Percentiles rank a stretch among this genome's conserved stretches.
Evolutionary conservation across 148 eudicot species (phyloP).

Genomic region (Dysphania ambrosioides): DNA sequence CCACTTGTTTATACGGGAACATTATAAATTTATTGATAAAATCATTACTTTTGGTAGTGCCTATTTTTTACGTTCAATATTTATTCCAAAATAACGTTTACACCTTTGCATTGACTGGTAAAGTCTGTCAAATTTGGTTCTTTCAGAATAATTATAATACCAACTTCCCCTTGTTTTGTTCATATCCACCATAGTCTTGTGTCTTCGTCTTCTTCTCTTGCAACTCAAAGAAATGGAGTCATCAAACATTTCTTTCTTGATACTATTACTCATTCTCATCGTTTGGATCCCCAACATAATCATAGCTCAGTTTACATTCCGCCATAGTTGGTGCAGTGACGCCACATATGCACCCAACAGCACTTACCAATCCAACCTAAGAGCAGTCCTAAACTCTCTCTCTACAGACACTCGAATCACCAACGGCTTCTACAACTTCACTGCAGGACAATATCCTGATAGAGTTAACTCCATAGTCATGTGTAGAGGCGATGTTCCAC

Average conservation of each 20-base stretch:
- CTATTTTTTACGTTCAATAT: neutral
- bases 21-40: too few species aligned
- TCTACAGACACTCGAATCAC: conserved; percentile 17
- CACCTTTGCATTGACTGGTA: neutral
- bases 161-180: neutral
- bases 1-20: too few species aligned
- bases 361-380: conserved; percentile 28
- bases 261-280: neutral
- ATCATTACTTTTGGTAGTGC: too few species aligned
- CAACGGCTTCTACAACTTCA: conserved; percentile 30
- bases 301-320: conserved; percentile 17
- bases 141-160: too few species aligned
- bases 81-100: too few species aligned
- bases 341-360: conserved; percentile 21
- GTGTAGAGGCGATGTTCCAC: conserved; percentile 29
- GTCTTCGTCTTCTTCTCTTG: neutral
- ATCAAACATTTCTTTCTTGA: neutral
- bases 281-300: neutral
- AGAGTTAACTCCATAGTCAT: conserved; percentile 17
- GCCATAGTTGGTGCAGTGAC: conserved; percentile 6
- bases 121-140: neutral
- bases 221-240: neutral
- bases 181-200: too few species aligned
- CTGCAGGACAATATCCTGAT: conserved; percentile 17
- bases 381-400: conserved; percentile 9